phyloP scores from a whole-genome alignment of 164 flowering plant genomes.

The Tinospora cordifolia region DNA sequence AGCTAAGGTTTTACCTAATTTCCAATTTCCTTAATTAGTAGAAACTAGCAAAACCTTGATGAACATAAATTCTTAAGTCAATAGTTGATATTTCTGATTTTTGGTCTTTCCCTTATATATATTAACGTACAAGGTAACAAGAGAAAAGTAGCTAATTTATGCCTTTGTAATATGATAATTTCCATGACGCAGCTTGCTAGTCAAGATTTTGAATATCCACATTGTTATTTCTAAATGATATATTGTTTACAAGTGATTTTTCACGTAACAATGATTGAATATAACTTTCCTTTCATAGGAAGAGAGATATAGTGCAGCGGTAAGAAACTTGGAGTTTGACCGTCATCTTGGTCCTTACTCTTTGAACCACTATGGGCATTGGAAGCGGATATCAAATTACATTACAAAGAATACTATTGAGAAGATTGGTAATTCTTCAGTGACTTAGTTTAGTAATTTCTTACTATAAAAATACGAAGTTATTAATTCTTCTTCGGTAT shows the following conservation, averaged over 20 bases:
- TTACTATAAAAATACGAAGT: background rate
- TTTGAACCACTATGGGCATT: conserved; percentile 49
- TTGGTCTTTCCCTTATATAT: too few species aligned
- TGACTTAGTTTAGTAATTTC: background rate
- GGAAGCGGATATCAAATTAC: conserved; percentile 67
- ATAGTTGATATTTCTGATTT: too few species aligned
- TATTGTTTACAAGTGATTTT: conserved; percentile 1
- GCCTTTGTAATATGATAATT: too few species aligned
- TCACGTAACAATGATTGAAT: conserved; percentile 1
- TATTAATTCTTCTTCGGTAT: background rate
- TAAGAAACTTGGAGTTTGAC: conserved; percentile 69
- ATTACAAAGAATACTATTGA: conserved; percentile 55
- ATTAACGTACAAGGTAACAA: too few species aligned
- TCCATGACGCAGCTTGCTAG: background rate
- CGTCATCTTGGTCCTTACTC: conserved; percentile 78
- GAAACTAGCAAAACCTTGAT: too few species aligned
- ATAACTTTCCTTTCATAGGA: conserved; percentile 34
- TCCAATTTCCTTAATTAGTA: too few species aligned
- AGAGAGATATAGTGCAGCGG: conserved; percentile 59
- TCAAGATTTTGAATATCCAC: background rate
- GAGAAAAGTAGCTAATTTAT: too few species aligned
- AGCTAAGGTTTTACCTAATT: too few species aligned
- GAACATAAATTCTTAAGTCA: too few species aligned
- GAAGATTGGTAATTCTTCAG: conserved; percentile 46
- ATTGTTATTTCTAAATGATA: background rate